Evolutionary conservation across 2,329 filamentous ascomycete genomes (phyloP), one percentile per base, ranked within the genome.

Genomic region (Sporothrix brunneoviolacea): DNA sequence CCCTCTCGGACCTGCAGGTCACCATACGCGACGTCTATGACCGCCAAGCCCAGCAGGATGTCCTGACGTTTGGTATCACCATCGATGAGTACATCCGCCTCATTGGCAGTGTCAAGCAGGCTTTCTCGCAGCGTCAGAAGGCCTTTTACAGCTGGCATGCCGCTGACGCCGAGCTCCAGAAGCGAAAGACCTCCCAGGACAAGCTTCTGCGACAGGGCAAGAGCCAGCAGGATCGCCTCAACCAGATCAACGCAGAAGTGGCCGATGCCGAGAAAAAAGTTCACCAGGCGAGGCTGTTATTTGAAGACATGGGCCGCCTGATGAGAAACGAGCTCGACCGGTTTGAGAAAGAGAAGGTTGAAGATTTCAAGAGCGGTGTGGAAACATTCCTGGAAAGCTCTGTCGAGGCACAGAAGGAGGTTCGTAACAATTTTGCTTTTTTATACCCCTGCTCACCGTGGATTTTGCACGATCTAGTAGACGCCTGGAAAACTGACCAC

Each of bases 401-500:
- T 4, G 90, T 98, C 4, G 93, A 98, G 70, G 93, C 91, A 50
- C 93, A 98, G 72, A 98, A 98, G 70, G 93, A 98, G 84, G 91
- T 66, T 68, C 80, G 68, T 37, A 6, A 8, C n/a, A n/a, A n/a
- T n/a, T n/a, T n/a, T n/a, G n/a, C n/a, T n/a, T n/a, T n/a, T n/a
- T n/a, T n/a, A n/a, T n/a, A n/a, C n/a, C n/a, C n/a, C n/a, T n/a
- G n/a, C n/a, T n/a, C n/a, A n/a, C n/a, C n/a, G n/a, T n/a, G n/a
- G n/a, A n/a, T n/a, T n/a, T n/a, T n/a, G 16, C 15, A 4, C 8
- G 22, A 16, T 16, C 8, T 8, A 21, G 4, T 8, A 18, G 55
- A 81, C 16, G 33, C 8, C 21, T 5, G 6, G 6, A 10, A 4
- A 8, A 30, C 45, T 37, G 15, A 38, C 38, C 8, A 10, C n/a